Conservation (phyloP, 2,329 filamentous ascomycete species). For the Zymoseptoria tritici region DNA sequence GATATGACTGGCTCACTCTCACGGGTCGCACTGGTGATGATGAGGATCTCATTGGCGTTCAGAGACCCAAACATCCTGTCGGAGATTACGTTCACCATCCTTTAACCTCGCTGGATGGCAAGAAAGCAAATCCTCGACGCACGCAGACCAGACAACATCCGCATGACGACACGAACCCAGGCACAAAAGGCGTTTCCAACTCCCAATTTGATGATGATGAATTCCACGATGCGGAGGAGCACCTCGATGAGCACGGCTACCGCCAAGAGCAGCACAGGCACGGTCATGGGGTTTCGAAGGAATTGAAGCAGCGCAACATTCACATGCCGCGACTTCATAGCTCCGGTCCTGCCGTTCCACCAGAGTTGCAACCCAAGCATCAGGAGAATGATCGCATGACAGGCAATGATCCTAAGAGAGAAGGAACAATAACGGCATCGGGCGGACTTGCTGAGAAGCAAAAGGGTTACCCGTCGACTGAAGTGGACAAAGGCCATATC, state of each 20-base stretch:
- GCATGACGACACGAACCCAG: conserved; percentile 8
- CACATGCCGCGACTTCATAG: conserved; percentile 12
- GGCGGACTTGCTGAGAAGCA: conserved; percentile 26
- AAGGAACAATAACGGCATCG: conserved; percentile 26
- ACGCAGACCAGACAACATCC: conserved; percentile 23
- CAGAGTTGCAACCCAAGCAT: conserved; percentile 7
- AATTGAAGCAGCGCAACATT: conserved; percentile 14
- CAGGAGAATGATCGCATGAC: conserved; percentile 28
- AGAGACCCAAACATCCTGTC: conserved; percentile 80
- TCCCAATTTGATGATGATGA: conserved; percentile 15
- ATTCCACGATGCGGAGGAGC: conserved; percentile 24
- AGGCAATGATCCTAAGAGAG: conserved; percentile 27
- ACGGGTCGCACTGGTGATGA: conserved; percentile 68
- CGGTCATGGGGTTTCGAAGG: conserved; percentile 24
- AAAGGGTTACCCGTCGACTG: conserved; percentile 21
- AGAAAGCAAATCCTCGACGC: conserved; percentile 44
- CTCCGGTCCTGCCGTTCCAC: conserved; percentile 3
- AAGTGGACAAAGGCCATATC: conserved; percentile 15
- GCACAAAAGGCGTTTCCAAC: conserved; percentile 4
- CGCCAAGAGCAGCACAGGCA: conserved; percentile 23
- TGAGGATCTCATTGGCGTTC: conserved; percentile 81
- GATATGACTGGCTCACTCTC: conserved; percentile 78
- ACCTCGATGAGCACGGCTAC: conserved; percentile 28
- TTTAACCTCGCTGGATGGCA: conserved; percentile 58
- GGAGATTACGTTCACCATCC: conserved; percentile 84